phyloP scores from a whole-genome alignment of 2,329 filamentous ascomycete genomes.

The Chaetothyriales sp. region DNA sequence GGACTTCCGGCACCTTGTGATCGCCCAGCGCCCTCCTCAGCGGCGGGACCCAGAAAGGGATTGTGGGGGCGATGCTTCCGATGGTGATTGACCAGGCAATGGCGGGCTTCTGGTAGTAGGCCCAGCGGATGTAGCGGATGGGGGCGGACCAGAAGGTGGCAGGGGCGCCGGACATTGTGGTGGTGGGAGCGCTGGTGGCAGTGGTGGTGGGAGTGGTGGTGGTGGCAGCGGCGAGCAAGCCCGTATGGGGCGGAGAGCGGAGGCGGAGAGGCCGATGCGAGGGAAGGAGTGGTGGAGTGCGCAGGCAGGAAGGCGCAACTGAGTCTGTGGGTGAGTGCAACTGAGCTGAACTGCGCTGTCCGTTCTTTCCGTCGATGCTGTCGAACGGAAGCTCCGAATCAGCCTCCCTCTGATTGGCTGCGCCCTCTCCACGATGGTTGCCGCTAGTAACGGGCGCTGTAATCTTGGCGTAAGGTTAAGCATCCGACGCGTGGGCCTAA shows the following conservation, averaged over 20 bases:
- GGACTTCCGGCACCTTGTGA: constrained; percentile 55
- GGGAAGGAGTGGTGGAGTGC: background rate
- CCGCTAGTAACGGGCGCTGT: background rate
- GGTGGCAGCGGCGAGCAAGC: background rate
- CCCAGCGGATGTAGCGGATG: constrained; percentile 75
- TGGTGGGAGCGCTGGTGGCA: background rate
- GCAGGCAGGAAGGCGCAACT: too few relatives aligned
- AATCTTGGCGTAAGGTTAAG: background rate
- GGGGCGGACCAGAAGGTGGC: constrained; percentile 68
- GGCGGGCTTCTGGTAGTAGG: constrained; percentile 73
- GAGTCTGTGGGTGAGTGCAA: background rate
- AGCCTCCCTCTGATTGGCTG: background rate
- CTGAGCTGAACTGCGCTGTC: background rate
- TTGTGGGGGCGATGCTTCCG: constrained; percentile 57
- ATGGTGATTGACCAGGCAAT: constrained; percentile 78
- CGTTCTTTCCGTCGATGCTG: background rate
- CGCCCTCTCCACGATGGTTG: background rate
- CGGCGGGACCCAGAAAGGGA: constrained; percentile 58
- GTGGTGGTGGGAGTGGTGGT: constrained; percentile 2
- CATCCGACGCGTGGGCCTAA: too few relatives aligned
- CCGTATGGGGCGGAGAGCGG: background rate
- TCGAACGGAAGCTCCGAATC: background rate
- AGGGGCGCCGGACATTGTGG: constrained; percentile 40
- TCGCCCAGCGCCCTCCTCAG: constrained; percentile 62
- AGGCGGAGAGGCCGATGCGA: background rate